These are phyloP conservation scores for Trichomonascaceae sp. DNA, from an alignment of 1,139 yeast genomes.

Conservation along the genomic window DNA sequence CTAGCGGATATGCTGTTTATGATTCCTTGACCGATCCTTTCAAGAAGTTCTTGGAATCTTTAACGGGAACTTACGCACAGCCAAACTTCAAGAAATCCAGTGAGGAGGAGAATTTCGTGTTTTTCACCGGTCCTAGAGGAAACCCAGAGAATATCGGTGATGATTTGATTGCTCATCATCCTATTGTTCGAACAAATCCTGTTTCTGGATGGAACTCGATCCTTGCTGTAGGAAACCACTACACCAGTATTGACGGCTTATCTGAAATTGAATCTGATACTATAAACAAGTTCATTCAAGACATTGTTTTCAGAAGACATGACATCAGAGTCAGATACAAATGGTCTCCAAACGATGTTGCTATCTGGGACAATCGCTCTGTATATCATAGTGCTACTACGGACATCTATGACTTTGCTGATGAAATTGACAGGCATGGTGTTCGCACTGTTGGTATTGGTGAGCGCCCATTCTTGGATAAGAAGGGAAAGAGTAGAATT, in stretches of 20 bases:
- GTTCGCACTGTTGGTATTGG: conserved; percentile 55
- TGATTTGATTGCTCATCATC: conserved; percentile 36
- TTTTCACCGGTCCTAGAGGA: conserved; percentile 33
- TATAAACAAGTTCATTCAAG: conserved; percentile 38
- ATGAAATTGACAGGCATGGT: conserved; percentile 48
- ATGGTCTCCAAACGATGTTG: conserved; percentile 50
- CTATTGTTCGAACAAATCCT: conserved; percentile 46
- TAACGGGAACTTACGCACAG: conserved; percentile 42
- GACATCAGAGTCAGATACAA: conserved; percentile 51
- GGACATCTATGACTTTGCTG: conserved; percentile 51
- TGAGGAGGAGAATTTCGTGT: conserved; percentile 32
- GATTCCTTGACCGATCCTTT: conserved; percentile 46
- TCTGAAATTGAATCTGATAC: conserved; percentile 38
- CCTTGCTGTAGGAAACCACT: conserved; percentile 41
- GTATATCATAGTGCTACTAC: conserved; percentile 41
- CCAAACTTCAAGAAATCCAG: conserved; percentile 41
- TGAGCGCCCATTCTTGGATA: conserved; percentile 49
- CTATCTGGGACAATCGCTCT: conserved; percentile 54
- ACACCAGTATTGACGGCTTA: conserved; percentile 42
- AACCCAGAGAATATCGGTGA: conserved; percentile 32
- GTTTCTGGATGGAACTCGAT: conserved; percentile 50
- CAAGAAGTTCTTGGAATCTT: conserved; percentile 45
- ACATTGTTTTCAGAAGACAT: conserved; percentile 40
- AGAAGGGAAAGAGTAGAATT: conserved; percentile 39
- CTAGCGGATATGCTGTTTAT: conserved; percentile 47